phyloP scores from a whole-genome alignment of 192 early-diverging fungal genomes.

The Phlyctochytrium planicorne region DNA sequence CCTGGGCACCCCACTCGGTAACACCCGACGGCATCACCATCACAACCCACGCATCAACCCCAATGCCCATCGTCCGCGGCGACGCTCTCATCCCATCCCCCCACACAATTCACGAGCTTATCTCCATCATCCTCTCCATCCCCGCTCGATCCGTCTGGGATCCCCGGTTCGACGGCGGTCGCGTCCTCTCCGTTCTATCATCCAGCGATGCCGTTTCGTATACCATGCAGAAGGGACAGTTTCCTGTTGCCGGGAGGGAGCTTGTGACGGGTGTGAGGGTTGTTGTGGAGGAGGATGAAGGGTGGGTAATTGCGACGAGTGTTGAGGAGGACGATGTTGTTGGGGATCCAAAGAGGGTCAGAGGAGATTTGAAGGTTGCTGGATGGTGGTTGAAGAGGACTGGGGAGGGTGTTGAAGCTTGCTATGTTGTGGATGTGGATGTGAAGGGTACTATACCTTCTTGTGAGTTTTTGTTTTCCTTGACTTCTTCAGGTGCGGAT shows the following conservation, averaged over 20 bases:
- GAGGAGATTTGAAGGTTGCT: constrained; percentile 31
- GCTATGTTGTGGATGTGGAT: constrained; percentile 43
- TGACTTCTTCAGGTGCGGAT: no score
- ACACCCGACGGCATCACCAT: constrained; percentile 28
- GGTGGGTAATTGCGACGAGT: no score
- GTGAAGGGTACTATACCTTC: constrained; percentile 37
- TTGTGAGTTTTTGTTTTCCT: constrained; percentile 23
- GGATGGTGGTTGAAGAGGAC: constrained; percentile 33
- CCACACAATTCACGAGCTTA: constrained; percentile 29
- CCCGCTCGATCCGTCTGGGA: constrained; percentile 37
- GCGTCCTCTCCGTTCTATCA: constrained; percentile 16
- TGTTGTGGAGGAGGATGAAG: constrained; percentile 18
- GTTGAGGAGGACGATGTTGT: constrained; percentile 27
- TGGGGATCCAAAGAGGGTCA: constrained; percentile 28
- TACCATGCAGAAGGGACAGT: constrained; percentile 34
- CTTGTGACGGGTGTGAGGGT: constrained; percentile 31
- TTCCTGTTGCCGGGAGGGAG: constrained; percentile 36
- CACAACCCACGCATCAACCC: constrained; percentile 16
- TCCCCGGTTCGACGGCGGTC: constrained; percentile 34
- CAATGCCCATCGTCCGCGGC: constrained; percentile 40
- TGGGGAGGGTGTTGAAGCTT: constrained; percentile 18
- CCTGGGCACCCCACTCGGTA: no score
- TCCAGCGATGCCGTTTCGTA: constrained; percentile 23
- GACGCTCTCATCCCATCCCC: constrained; percentile 25
- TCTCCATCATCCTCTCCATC: constrained; percentile 27